A percentile compares a stretch with the other conserved stretches of the same genome.
These are phyloP conservation scores for Melocanna baccifera DNA, from an alignment of 176 grass and related monocot genomes.

Conservation along the genomic window DNA sequence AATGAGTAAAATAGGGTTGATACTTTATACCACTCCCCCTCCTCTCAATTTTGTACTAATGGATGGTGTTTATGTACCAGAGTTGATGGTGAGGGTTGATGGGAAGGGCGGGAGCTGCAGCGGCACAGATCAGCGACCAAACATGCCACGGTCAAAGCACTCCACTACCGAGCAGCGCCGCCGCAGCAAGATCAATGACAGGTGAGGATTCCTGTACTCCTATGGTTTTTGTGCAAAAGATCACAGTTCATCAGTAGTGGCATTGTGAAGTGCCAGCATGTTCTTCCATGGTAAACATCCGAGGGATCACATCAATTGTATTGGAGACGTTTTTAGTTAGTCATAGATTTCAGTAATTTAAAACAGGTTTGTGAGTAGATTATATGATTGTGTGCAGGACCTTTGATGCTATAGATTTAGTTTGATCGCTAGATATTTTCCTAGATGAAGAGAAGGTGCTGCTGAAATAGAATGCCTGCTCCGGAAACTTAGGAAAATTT, in stretches of 20 bases:
- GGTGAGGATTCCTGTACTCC: conserved; percentile 34
- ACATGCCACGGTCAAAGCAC: conserved; percentile 90
- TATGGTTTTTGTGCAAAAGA: neutral
- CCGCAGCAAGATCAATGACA: conserved; percentile 98
- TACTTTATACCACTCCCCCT: neutral
- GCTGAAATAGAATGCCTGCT: neutral
- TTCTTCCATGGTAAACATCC: neutral
- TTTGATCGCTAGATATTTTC: neutral
- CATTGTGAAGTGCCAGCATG: neutral
- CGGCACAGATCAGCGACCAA: conserved; percentile 69
- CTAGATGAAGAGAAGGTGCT: neutral
- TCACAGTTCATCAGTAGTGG: neutral
- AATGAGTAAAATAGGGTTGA: neutral
- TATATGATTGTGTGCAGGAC: conserved; percentile 8
- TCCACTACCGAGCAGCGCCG: conserved; percentile 91
- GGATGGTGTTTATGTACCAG: conserved; percentile 25
- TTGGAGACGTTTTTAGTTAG: neutral
- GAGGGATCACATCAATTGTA: neutral
- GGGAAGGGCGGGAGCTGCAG: conserved; percentile 67
- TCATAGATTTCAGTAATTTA: neutral
- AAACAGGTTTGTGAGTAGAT: neutral
- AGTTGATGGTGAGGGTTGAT: conserved; percentile 52
- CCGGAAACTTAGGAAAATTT: neutral
- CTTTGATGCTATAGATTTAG: neutral
- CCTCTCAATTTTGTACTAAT: conserved; percentile 13